Base-by-base conservation (phyloP, 208 protist genomes). In the Balamuthia mandrillaris region DNA sequence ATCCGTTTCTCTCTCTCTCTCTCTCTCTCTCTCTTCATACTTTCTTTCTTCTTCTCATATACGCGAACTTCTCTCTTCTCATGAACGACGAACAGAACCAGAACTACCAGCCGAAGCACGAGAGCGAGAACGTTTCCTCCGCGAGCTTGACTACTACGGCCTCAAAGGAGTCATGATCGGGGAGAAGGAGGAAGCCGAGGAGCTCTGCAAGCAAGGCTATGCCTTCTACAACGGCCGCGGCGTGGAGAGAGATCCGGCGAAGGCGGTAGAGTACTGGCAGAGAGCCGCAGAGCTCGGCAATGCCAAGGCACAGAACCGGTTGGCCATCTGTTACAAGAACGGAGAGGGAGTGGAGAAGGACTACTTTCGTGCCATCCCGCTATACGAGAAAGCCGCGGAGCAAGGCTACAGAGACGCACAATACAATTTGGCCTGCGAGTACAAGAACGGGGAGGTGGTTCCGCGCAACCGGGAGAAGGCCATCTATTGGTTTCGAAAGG, bases 251-350 rank as follows among this genome's bases (percentile, higher is more conserved):
- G 75, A 83, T 33, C 66, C 61, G 18, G 37, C 41, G 0, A 83
- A 83, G 39, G 75, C 75, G 1, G 75, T 83, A 16, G 75, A 83
- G 31, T 31, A 68, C 31, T 83, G 75, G 75, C 75, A 83, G 42
- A 35, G 75, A 18, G 75, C 75, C 1, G 51, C 75, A 31, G 75
- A 83, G 52, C 56, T 83, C 27, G 75, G 75, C 0, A 54, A 83
- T 10, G 75, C 75, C 3, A 18, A 54, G 1, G 75, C 75, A n/a
- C 75, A 68, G 35, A 83, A 83, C 52, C 24, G 75, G 52, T 54
- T 83, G 52, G 75, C 75, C 27, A 83, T 83, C 41, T 83, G 75
- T 54, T 83, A 83, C 56, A 83, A 83, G 39, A 83, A 83, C 42
- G 75, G 75, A 16, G 75, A 83, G 39, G 75, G 75, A 35, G 75